Conservation (phyloP, 371 early-diverging fungal genomes). For the Syncephalis fuscata region DNA sequence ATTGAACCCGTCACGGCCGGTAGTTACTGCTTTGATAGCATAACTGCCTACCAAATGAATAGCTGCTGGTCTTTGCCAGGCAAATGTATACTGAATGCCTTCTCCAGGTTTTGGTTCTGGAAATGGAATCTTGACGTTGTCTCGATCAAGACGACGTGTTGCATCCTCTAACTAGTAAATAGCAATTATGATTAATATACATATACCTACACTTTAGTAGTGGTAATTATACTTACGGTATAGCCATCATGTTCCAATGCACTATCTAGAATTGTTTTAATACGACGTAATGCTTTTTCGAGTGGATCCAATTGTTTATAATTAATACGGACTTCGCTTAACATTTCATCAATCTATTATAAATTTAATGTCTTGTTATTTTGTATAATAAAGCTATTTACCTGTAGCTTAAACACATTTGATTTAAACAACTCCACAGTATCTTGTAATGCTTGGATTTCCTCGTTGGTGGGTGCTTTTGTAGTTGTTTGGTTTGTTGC, state of each 20-base stretch:
- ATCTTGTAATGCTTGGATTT: constrained; percentile 68
- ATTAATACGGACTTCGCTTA: constrained; percentile 47
- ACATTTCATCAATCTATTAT: constrained; percentile 51
- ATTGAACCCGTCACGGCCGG: constrained; percentile 37
- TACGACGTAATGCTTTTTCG: constrained; percentile 52
- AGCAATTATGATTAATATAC: not conserved
- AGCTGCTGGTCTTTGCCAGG: constrained; percentile 49
- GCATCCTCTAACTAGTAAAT: not conserved
- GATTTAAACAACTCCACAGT: constrained; percentile 72
- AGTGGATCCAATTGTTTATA: constrained; percentile 47
- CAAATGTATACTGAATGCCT: constrained; percentile 57
- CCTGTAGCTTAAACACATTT: constrained; percentile 81
- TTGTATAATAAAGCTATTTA: constrained; percentile 8
- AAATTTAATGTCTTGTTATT: too few relatives aligned
- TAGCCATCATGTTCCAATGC: constrained; percentile 24
- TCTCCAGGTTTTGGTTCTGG: constrained; percentile 46
- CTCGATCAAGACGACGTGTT: not conserved
- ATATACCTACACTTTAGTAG: constrained; percentile 1
- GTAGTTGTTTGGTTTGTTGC: too few relatives aligned
- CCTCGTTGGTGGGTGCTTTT: constrained; percentile 54
- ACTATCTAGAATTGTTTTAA: constrained; percentile 31
- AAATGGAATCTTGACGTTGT: constrained; percentile 47
- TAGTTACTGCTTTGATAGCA: constrained; percentile 57
- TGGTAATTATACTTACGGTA: constrained; percentile 19
- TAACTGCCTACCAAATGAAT: constrained; percentile 84